Conservation (phyloP, 2,329 filamentous ascomycete species). For the Chrysoporthe austroafricana region DNA sequence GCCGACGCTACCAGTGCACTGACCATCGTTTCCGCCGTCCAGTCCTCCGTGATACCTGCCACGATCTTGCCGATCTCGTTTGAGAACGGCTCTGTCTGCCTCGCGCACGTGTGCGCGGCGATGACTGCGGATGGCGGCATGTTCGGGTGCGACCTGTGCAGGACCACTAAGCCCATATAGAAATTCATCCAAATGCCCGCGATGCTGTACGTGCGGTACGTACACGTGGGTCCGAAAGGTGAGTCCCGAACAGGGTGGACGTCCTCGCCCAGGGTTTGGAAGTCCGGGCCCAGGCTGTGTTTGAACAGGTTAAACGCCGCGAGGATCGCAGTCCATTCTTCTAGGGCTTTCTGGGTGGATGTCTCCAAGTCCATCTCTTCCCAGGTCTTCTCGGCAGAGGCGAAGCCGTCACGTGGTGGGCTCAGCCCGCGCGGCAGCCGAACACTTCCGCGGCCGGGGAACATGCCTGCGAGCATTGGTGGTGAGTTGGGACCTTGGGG, state of each 20-base stretch:
- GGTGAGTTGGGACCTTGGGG: slow-evolving; percentile 38
- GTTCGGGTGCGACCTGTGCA: slow-evolving; percentile 80
- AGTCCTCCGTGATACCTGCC: slow-evolving; percentile 68
- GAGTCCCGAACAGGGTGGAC: slow-evolving; percentile 64
- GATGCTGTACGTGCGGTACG: slow-evolving; percentile 86
- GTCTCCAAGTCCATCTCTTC: slow-evolving; percentile 64
- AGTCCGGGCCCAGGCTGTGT: slow-evolving; percentile 71
- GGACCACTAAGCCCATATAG: slow-evolving; percentile 80
- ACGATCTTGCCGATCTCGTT: slow-evolving; percentile 79
- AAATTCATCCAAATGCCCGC: slow-evolving; percentile 87
- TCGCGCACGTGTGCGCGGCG: slow-evolving; percentile 77
- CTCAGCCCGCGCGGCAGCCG: slow-evolving; percentile 59
- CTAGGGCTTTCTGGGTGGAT: slow-evolving; percentile 69
- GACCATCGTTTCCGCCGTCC: slow-evolving; percentile 58
- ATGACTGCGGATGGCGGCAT: slow-evolving; percentile 93
- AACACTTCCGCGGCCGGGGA: slow-evolving; percentile 56
- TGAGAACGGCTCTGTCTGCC: slow-evolving; percentile 71
- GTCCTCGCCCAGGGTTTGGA: slow-evolving; percentile 74
- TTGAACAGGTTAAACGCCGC: slow-evolving; percentile 71
- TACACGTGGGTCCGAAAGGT: slow-evolving; percentile 80
- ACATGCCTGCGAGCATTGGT: slow-evolving; percentile 58
- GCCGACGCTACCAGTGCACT: slow-evolving; percentile 80
- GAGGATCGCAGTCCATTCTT: slow-evolving; percentile 79
- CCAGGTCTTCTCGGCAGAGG: slow-evolving; percentile 39
- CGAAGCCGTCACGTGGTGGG: slow-evolving; percentile 48